These are phyloP conservation scores for Exophiala oligosperma DNA, from an alignment of 2,329 filamentous ascomycete species.

Conservation along the genomic window DNA sequence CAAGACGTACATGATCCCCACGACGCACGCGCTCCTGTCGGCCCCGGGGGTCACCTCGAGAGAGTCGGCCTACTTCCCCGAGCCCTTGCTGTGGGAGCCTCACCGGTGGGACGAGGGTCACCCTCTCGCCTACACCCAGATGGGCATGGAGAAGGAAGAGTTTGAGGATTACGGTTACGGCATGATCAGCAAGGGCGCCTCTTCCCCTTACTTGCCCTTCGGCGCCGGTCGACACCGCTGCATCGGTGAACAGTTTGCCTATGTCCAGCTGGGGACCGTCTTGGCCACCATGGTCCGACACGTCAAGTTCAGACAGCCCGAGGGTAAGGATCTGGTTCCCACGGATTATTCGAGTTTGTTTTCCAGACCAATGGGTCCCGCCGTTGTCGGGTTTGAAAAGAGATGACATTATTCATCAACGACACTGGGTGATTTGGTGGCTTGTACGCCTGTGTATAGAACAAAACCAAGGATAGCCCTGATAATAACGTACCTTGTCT, in stretches of 20 bases:
- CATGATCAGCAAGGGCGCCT: constrained; percentile 84
- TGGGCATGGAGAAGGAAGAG: constrained; percentile 60
- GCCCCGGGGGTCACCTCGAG: constrained; percentile 79
- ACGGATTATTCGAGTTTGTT: constrained; percentile 70
- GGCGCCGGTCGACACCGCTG: constrained; percentile 90
- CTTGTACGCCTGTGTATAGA: not conserved
- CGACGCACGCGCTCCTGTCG: constrained; percentile 76
- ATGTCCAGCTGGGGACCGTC: constrained; percentile 87
- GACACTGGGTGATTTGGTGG: too few species aligned
- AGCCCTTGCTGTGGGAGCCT: constrained; percentile 82
- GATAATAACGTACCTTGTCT: too few species aligned
- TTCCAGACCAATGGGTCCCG: constrained; percentile 65
- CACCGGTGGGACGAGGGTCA: constrained; percentile 77
- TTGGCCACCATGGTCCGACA: constrained; percentile 71
- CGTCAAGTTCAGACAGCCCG: constrained; percentile 76
- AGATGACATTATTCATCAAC: not conserved
- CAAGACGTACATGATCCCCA: constrained; percentile 73
- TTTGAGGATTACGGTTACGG: constrained; percentile 94
- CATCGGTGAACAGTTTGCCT: constrained; percentile 96
- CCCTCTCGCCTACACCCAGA: constrained; percentile 51
- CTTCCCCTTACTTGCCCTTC: constrained; percentile 89
- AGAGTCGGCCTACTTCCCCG: constrained; percentile 74
- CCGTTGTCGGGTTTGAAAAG: constrained; percentile 35
- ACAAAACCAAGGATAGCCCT: not conserved
- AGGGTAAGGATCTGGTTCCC: constrained; percentile 68